Evolutionary conservation across 1,284 basidiomycete genomes (phyloP), one percentile per base, ranked within the genome.

Genomic region (Austroboletus sp.): DNA sequence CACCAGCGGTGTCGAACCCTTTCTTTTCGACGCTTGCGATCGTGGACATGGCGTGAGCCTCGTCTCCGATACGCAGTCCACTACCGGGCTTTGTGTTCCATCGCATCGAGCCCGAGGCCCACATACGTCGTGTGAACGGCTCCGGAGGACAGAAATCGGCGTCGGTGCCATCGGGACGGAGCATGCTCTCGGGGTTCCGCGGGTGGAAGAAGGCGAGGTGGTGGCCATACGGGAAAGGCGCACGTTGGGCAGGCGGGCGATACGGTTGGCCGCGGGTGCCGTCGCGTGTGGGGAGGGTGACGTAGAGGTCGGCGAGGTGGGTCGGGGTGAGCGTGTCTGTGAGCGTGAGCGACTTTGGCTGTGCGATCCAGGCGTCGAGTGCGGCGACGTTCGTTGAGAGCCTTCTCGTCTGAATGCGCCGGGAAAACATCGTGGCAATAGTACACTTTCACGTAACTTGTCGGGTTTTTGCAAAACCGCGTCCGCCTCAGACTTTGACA

Each of bases 71-170:
- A 19, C 67, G 56, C 46, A 89, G 64, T 2, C 73, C 70, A 25
- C 15, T 1, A 2, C 26, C 45, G 5, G 38, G 38, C 1, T 68
- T 68, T 17, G 62, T 56, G 53, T 78, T 72, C 82, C 85, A 90
- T 31, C 66, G 67, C 60, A 90, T 81, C 49, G 68, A 73, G 0
- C 89, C 88, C 16, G 83, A 78, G 1, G 85, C 87, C 87, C 89
- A 91, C 88, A 91, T 91, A 15, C 89, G 72, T 35, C 84, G 73
- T 15, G 76, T 75, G 66, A 85, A 90, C 0, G 86, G 87, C 35
- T 73, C 65, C 0, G 89, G 88, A 3, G 89, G 82, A 55, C 79
- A 78, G 47, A 84, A 80, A 46, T 81, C 76, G 2, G 70, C 70
- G 55, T 87, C 82, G 13, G 87, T 89, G 10, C 85, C 85, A 58